Percentiles rank a stretch among this genome's conserved stretches.
Evolutionary conservation across 2,329 filamentous ascomycete genomes (phyloP).

Genomic region (Colletotrichum sp.): DNA sequence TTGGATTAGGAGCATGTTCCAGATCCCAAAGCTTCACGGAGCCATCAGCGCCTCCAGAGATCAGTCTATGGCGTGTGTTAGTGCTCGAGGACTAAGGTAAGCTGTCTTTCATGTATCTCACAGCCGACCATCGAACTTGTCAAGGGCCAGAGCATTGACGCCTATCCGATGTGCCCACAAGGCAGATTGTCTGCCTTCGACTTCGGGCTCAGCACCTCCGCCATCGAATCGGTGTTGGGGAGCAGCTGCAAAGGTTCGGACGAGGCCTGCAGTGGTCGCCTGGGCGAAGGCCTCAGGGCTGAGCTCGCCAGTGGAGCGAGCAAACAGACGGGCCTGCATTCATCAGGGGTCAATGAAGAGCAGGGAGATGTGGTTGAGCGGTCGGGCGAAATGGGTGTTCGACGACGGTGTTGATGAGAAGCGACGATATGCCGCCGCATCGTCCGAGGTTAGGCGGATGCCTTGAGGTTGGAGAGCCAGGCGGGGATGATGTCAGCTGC

Average conservation of each 20-base stretch:
- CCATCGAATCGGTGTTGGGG: conserved; percentile 75
- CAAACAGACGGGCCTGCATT: conserved; percentile 79
- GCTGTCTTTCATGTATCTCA: conserved; percentile 38
- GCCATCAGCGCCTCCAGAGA: conserved; percentile 87
- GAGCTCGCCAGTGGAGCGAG: conserved; percentile 75
- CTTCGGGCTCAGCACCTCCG: conserved; percentile 26
- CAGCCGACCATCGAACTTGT: conserved; percentile 82
- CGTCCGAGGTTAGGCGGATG: background rate
- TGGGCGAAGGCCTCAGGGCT: conserved; percentile 68
- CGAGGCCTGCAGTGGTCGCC: conserved; percentile 67
- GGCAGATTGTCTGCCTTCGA: conserved; percentile 7
- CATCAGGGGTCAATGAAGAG: conserved; percentile 31
- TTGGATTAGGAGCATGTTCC: conserved; percentile 59
- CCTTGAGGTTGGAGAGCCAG: background rate
- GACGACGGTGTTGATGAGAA: background rate
- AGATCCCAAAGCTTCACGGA: conserved; percentile 89
- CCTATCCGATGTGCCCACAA: conserved; percentile 77
- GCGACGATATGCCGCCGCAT: background rate
- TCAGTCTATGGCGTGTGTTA: conserved; percentile 55
- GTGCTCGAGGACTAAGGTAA: background rate
- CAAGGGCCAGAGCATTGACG: conserved; percentile 79
- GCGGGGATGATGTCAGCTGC: background rate
- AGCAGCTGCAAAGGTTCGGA: conserved; percentile 72
- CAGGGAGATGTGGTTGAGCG: background rate
- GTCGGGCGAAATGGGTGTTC: background rate